Percentiles rank a stretch among this genome's conserved stretches.
Conservation (phyloP, 2,329 filamentous ascomycete genomes). For the Aspergillus felis region DNA sequence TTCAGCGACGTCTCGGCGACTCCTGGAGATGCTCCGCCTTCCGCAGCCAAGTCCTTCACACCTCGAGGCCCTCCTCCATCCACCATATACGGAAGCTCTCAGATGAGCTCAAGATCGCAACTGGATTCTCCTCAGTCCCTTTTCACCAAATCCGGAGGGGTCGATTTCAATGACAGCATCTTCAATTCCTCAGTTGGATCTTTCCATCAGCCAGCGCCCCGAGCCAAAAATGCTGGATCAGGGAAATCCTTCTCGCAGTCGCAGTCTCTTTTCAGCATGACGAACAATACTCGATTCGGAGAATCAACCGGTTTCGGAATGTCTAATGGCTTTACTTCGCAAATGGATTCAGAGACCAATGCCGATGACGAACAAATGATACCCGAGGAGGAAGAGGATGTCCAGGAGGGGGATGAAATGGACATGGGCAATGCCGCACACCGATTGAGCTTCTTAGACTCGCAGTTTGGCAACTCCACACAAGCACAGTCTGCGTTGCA, state of each 20-base stretch:
- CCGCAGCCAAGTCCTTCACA: slow-evolving; percentile 52
- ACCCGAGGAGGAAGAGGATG: slow-evolving; percentile 39
- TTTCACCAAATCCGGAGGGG: slow-evolving; percentile 34
- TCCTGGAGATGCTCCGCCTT: slow-evolving; percentile 54
- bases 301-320: slow-evolving; percentile 22
- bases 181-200: slow-evolving; percentile 36
- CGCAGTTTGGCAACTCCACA: slow-evolving; percentile 24
- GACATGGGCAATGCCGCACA: slow-evolving; percentile 20
- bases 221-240: slow-evolving; percentile 23
- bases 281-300: slow-evolving; percentile 23
- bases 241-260: slow-evolving; percentile 21
- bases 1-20: slow-evolving; percentile 51
- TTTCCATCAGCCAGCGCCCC: slow-evolving; percentile 27
- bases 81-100: slow-evolving; percentile 50
- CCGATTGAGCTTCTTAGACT: slow-evolving; percentile 30
- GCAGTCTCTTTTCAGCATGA: slow-evolving; percentile 25
- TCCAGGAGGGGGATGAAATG: slow-evolving; percentile 35
- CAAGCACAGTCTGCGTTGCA: slow-evolving; percentile 12
- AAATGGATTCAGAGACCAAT: slow-evolving; percentile 22
- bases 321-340: slow-evolving; percentile 10
- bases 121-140: slow-evolving; percentile 35
- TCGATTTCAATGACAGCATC: slow-evolving; percentile 34
- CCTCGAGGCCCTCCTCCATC: slow-evolving; percentile 53
- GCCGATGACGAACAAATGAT: slow-evolving; percentile 31
- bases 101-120: slow-evolving; percentile 36